Percentiles rank a stretch among this genome's conserved stretches.
phyloP scores from a whole-genome alignment of 1,139 yeast genomes.

The Geotrichum cucujoidarum region DNA sequence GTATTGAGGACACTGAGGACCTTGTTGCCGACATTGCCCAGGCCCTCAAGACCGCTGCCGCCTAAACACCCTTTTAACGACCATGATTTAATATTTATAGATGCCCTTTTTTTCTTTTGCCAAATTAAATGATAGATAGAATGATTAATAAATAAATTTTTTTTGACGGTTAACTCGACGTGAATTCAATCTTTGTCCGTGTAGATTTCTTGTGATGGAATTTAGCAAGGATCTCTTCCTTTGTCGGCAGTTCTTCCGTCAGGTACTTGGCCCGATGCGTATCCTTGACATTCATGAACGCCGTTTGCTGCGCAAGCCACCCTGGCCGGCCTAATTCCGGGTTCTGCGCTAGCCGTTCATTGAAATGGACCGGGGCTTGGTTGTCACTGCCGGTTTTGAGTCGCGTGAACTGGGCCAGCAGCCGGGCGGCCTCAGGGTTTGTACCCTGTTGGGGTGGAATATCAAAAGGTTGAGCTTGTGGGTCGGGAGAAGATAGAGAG shows the following conservation, averaged over 20 bases:
- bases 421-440: neutral
- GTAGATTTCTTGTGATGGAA: neutral
- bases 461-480: neutral
- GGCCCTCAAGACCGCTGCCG: constrained; percentile 49
- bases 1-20: constrained; percentile 81
- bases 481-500: constrained; percentile 4
- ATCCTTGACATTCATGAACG: constrained; percentile 4
- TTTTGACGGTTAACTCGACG: neutral
- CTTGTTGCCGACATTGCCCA: constrained; percentile 66
- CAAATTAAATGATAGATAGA: neutral
- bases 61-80: constrained; percentile 1
- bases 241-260: neutral
- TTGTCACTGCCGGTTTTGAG: neutral
- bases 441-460: neutral
- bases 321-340: constrained; percentile 1
- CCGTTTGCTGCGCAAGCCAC: neutral
- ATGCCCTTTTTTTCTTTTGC: neutral
- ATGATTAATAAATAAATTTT: no score
- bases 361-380: constrained; percentile 6
- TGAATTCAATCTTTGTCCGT: constrained; percentile 6
- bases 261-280: neutral
- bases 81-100: constrained; percentile 9
- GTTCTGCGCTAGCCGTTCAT: neutral
- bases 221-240: neutral
- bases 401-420: constrained; percentile 3